Evolutionary conservation across 1,284 basidiomycete genomes (phyloP).

Genomic region (Pseudozyma hubeiensis): DNA sequence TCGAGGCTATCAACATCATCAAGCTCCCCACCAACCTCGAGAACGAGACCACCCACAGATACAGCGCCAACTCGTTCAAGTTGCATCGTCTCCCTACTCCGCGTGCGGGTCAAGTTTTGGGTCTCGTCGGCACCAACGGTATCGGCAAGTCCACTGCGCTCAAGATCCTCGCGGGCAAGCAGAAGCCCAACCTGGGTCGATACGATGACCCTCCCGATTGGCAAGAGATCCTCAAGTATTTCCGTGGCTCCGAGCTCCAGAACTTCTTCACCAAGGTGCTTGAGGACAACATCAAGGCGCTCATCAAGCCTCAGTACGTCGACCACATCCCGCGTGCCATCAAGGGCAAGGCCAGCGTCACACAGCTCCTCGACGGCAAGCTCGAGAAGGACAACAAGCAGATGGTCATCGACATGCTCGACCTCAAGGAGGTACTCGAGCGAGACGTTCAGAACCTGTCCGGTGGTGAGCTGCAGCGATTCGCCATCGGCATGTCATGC

Average conservation of each 20-base stretch:
- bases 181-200: constrained; percentile 68
- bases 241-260: constrained; percentile 68
- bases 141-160: constrained; percentile 68
- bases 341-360: constrained; percentile 63
- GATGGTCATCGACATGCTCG: constrained; percentile 60
- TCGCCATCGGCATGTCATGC: constrained; percentile 68
- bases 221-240: constrained; percentile 68
- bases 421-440: constrained; percentile 64
- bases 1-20: constrained; percentile 69
- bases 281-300: constrained; percentile 69
- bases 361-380: constrained; percentile 65
- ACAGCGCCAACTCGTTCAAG: constrained; percentile 69
- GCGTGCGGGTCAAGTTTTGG: constrained; percentile 67
- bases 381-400: constrained; percentile 66
- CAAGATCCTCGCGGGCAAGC: constrained; percentile 68
- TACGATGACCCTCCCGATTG: constrained; percentile 68
- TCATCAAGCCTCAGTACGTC: constrained; percentile 69
- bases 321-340: constrained; percentile 68
- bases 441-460: constrained; percentile 65
- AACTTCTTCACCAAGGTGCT: constrained; percentile 69
- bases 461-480: constrained; percentile 68
- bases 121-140: constrained; percentile 68
- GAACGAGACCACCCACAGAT: constrained; percentile 67
- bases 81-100: constrained; percentile 66
- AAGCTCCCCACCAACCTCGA: constrained; percentile 69